phyloP scores from a whole-genome alignment of 2,329 filamentous ascomycete genomes.

The Stagonosporopsis rhizophila region DNA sequence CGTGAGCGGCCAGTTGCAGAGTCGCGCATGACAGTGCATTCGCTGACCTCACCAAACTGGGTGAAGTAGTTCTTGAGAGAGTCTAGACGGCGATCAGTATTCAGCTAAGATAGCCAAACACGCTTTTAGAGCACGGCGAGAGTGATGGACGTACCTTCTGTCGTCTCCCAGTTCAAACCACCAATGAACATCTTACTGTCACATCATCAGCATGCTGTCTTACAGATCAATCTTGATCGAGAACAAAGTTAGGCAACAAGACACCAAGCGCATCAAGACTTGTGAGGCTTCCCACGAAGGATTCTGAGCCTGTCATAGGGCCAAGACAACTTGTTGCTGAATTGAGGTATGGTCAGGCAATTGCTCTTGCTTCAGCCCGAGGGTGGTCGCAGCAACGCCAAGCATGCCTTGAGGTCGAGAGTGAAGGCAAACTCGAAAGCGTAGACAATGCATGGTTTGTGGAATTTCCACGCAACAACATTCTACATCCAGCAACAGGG shows the following conservation, averaged over 20 bases:
- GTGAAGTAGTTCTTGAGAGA: constrained; percentile 97
- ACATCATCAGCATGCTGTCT: constrained; percentile 27
- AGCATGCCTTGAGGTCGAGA: background rate
- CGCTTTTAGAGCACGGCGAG: background rate
- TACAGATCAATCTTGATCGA: background rate
- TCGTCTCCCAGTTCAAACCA: constrained; percentile 98
- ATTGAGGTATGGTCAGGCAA: background rate
- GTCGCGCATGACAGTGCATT: constrained; percentile 99
- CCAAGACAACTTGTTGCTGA: background rate
- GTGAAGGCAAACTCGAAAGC: background rate
- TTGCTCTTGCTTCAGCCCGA: background rate
- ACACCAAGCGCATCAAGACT: constrained; percentile 12
- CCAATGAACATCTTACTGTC: constrained; percentile 99
- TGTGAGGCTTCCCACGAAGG: background rate
- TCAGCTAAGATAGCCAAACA: background rate
- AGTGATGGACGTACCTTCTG: constrained; percentile 84
- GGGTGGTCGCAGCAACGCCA: background rate
- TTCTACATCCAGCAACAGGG: background rate
- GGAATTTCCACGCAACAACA: background rate
- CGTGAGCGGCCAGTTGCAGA: constrained; percentile 90
- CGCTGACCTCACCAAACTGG: constrained; percentile 94
- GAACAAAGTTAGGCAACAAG: background rate
- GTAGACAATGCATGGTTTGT: background rate
- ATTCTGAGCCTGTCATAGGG: background rate
- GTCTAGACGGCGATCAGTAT: constrained; percentile 63